Conservation (phyloP, 163 green algal species). For the Picocystis sp. region DNA sequence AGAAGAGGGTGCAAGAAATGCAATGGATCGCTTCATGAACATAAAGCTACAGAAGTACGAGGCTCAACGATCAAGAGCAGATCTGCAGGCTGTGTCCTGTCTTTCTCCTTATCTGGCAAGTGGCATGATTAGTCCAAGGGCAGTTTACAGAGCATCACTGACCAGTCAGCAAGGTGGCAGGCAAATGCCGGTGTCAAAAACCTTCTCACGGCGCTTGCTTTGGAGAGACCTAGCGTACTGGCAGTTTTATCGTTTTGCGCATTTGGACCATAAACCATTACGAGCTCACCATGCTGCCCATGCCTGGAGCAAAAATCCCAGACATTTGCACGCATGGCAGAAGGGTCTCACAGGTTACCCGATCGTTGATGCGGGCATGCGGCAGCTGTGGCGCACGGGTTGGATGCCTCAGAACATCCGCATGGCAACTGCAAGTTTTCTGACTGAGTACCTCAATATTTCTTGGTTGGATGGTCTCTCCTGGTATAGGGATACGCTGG, state of each 20-base stretch:
- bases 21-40: too few relatives aligned
- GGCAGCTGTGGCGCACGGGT: conserved; percentile 43
- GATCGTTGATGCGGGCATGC: conserved; percentile 43
- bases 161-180: conserved; percentile 3
- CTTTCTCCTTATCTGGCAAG: too few relatives aligned
- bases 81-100: too few relatives aligned
- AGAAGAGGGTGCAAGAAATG: too few relatives aligned
- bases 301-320: neutral
- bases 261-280: neutral
- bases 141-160: too few relatives aligned
- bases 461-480: conserved; percentile 34
- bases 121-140: too few relatives aligned
- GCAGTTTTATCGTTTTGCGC: conserved; percentile 28
- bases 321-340: conserved; percentile 4
- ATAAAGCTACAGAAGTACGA: too few relatives aligned
- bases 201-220: conserved; percentile 40
- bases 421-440: conserved; percentile 39
- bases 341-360: conserved; percentile 45
- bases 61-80: too few relatives aligned
- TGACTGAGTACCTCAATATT: conserved; percentile 48
- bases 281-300: neutral
- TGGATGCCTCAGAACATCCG: conserved; percentile 54
- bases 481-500: conserved; percentile 58
- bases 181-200: conserved; percentile 30
- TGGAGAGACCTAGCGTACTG: conserved; percentile 63